phyloP scores from a whole-genome alignment of 176 grass and related monocot genomes.

The Pontederia crassipes region DNA sequence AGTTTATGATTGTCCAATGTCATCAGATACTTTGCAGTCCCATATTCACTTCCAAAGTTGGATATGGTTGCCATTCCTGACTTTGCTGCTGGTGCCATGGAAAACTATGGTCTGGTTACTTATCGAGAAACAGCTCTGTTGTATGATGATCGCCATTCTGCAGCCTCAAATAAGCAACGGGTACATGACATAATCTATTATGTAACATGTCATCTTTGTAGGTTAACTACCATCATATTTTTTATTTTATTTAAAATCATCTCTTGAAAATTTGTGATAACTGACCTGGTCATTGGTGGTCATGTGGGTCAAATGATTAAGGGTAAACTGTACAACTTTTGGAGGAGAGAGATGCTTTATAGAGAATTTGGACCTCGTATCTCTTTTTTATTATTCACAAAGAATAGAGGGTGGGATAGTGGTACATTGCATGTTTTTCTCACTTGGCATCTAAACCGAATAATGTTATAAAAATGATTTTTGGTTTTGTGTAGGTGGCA shows the following conservation, averaged over 20 bases:
- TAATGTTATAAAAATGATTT: neutral
- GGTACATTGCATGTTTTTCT: neutral
- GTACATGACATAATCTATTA: constrained; percentile 21
- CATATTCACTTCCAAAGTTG: constrained; percentile 84
- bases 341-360: no score
- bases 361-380: no score
- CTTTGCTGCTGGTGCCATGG: constrained; percentile 81
- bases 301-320: no score
- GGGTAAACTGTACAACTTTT: no score
- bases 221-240: constrained; percentile 7
- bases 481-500: constrained; percentile 50
- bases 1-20: constrained; percentile 12
- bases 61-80: constrained; percentile 96
- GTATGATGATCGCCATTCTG: constrained; percentile 74
- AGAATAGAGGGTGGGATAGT: no score
- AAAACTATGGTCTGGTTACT: constrained; percentile 92
- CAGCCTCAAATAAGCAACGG: constrained; percentile 79
- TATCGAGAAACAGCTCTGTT: constrained; percentile 80
- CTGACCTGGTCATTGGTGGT: no score
- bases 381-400: no score
- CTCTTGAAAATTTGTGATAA: no score
- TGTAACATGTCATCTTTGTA: constrained; percentile 11
- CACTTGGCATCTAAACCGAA: neutral
- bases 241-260: neutral
- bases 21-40: constrained; percentile 74